phyloP scores from a whole-genome alignment of 2,329 filamentous ascomycete genomes.

The Nemania bipapillata region DNA sequence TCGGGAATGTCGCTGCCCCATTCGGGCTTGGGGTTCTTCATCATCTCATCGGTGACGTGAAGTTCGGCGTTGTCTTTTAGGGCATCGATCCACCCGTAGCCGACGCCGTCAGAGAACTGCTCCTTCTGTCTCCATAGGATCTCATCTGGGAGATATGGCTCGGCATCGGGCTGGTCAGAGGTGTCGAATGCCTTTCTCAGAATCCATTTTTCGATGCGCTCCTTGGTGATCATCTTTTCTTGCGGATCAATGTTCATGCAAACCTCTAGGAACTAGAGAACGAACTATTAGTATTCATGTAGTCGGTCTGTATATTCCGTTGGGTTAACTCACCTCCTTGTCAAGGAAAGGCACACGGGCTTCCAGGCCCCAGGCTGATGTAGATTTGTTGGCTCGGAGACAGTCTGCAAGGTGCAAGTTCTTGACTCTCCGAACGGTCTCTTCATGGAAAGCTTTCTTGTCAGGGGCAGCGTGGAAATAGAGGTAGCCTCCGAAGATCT shows the following conservation, averaged over 20 bases:
- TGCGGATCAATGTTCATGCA: constrained; percentile 92
- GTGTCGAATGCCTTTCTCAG: constrained; percentile 98
- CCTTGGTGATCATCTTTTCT: constrained; percentile 95
- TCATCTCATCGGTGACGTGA: constrained; percentile 94
- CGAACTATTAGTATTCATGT: not conserved
- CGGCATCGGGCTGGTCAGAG: constrained; percentile 78
- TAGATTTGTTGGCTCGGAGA: constrained; percentile 98
- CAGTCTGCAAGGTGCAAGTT: constrained; percentile 97
- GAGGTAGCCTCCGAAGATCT: constrained; percentile 97
- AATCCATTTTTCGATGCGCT: constrained; percentile 96
- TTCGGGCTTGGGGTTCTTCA: constrained; percentile 96
- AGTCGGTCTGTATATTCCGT: constrained; percentile 29
- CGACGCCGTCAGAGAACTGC: constrained; percentile 98
- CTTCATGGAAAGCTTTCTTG: constrained; percentile 92
- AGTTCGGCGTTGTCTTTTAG: constrained; percentile 93
- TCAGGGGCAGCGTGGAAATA: constrained; percentile 97
- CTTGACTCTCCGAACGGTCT: constrained; percentile 93
- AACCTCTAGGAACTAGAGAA: constrained; percentile 80
- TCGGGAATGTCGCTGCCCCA: constrained; percentile 95
- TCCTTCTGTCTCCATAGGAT: constrained; percentile 99
- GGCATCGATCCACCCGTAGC: constrained; percentile 98
- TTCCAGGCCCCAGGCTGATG: constrained; percentile 96
- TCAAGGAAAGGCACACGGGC: constrained; percentile 98
- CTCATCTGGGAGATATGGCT: constrained; percentile 92
- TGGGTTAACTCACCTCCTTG: constrained; percentile 72